Percentiles rank a stretch among this genome's conserved stretches.
These are phyloP conservation scores for Amoebophrya sp. DNA, from an alignment of 169 alveolate species.

Conservation along the genomic window DNA sequence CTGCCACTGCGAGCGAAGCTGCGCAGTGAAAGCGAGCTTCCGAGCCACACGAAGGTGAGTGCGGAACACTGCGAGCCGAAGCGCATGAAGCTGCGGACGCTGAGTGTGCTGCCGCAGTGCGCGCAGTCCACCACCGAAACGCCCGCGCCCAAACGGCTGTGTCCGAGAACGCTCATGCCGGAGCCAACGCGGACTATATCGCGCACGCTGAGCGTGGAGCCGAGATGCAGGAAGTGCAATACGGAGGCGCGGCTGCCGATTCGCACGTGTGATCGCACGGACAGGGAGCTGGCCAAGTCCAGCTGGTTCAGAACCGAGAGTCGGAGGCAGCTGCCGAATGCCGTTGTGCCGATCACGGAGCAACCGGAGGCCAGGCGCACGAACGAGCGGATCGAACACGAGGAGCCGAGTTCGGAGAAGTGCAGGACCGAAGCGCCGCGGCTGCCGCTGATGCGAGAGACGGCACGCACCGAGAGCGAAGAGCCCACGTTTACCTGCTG, in stretches of 20 bases:
- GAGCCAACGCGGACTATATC: not conserved
- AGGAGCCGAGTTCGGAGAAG: not conserved
- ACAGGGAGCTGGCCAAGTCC: not conserved
- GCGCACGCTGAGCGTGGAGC: not conserved
- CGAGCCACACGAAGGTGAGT: not conserved
- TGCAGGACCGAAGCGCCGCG: not conserved
- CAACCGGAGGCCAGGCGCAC: not conserved
- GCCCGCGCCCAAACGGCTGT: not conserved
- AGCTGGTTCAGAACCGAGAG: not conserved
- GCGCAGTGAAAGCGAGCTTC: not conserved
- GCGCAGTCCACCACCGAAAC: not conserved
- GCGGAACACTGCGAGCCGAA: not conserved
- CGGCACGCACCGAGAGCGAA: slow-evolving; percentile 13
- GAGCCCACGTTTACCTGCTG: not conserved
- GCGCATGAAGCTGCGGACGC: not conserved
- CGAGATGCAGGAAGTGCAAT: not conserved
- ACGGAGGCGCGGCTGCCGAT: not conserved
- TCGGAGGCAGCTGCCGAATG: slow-evolving; percentile 1
- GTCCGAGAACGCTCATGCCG: not conserved
- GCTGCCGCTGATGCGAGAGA: not conserved
- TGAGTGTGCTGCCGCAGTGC: not conserved
- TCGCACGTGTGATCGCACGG: not conserved
- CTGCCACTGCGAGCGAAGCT: not conserved
- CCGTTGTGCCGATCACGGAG: not conserved
- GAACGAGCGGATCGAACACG: not conserved